phyloP scores from a whole-genome alignment of 108 stramenopile species.

The Fistulifera pelliculosa region DNA sequence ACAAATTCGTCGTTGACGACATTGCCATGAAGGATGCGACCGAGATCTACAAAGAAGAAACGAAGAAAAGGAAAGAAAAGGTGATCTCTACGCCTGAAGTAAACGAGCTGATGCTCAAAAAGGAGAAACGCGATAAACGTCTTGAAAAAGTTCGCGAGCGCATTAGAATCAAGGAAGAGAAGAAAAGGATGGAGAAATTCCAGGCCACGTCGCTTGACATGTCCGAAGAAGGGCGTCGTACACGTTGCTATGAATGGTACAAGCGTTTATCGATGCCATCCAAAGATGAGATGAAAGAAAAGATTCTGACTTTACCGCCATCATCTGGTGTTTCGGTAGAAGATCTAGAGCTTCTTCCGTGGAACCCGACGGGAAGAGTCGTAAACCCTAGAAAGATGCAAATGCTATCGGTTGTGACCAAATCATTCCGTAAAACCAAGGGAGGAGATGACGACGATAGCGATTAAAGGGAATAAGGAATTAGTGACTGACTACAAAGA shows the following conservation, averaged over 20 bases:
- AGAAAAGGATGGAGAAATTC: not conserved
- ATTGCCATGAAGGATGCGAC: too few relatives aligned
- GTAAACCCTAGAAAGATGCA: not conserved
- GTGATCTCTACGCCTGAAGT: too few relatives aligned
- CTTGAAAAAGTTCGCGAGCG: constrained; percentile 3
- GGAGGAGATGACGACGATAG: too few relatives aligned
- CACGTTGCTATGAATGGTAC: constrained; percentile 1
- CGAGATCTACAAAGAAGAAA: too few relatives aligned
- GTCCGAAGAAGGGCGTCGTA: constrained; percentile 3
- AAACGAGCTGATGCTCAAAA: constrained; percentile 2
- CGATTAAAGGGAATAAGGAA: too few relatives aligned
- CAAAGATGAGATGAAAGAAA: not conserved
- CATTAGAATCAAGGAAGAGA: constrained; percentile 4
- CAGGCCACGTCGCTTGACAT: not conserved
- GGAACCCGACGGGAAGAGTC: not conserved
- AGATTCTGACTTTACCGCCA: not conserved
- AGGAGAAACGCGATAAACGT: constrained; percentile 4
- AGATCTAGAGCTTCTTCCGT: constrained; percentile 6
- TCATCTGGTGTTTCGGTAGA: not conserved
- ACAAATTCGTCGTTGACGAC: too few relatives aligned
- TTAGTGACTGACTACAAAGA: too few relatives aligned
- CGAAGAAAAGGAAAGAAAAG: too few relatives aligned
- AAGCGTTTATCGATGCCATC: not conserved
- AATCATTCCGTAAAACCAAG: too few relatives aligned
- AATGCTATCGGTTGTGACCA: too few relatives aligned